These are phyloP conservation scores for Grosmannia serpens DNA, from an alignment of 2,329 filamentous ascomycete species.

Conservation along the genomic window DNA sequence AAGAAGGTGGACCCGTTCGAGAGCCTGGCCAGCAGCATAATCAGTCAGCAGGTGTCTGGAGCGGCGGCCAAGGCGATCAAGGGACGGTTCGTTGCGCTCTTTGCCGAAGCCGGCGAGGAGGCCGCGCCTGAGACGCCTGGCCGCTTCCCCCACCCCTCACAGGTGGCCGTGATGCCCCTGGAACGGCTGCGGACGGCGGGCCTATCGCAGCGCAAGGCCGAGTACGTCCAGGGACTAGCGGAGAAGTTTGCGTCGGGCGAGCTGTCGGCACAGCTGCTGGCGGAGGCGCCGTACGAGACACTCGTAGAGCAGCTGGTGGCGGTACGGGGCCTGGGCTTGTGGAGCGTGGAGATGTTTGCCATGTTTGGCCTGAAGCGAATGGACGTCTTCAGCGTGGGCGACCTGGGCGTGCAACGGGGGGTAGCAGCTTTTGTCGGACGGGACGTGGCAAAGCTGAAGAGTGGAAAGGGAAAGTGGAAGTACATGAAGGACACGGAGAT, in stretches of 20 bases:
- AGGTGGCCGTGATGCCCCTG: constrained; percentile 55
- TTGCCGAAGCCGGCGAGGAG: constrained; percentile 24
- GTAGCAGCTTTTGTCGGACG: constrained; percentile 80
- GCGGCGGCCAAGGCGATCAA: constrained; percentile 86
- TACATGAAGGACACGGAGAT: constrained; percentile 95
- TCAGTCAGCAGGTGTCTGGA: constrained; percentile 91
- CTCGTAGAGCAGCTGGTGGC: constrained; percentile 72
- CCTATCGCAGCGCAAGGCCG: constrained; percentile 86
- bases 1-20: constrained; percentile 85
- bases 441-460: constrained; percentile 77
- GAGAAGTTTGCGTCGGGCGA: constrained; percentile 68
- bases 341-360: constrained; percentile 98
- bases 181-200: constrained; percentile 69
- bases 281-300: constrained; percentile 73
- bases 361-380: constrained; percentile 88
- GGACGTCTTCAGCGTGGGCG: constrained; percentile 87
- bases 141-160: constrained; percentile 62
- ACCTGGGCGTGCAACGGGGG: constrained; percentile 86
- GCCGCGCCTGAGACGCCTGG: neutral
- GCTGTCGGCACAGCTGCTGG: constrained; percentile 63
- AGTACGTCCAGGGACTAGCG: constrained; percentile 82
- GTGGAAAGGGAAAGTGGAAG: constrained; percentile 84
- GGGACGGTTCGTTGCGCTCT: constrained; percentile 68
- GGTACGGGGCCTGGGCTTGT: constrained; percentile 75
- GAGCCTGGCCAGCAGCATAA: constrained; percentile 73